Conservation (phyloP, 148 eudicot genomes). For the Nyssa sinensis region DNA sequence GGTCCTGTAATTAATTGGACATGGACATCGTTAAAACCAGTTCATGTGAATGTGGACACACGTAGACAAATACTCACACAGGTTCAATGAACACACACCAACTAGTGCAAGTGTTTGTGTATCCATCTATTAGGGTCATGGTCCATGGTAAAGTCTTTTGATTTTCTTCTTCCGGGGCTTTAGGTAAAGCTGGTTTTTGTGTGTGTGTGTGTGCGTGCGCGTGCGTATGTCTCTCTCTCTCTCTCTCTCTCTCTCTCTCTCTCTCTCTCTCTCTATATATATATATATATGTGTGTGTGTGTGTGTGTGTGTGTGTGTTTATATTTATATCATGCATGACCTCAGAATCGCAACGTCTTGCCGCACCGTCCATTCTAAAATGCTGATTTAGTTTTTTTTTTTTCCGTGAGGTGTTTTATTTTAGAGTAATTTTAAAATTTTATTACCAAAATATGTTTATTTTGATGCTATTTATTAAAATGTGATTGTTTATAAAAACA, state of each 20-base stretch:
- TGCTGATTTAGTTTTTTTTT: neutral
- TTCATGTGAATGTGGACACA: slow-evolving; percentile 1
- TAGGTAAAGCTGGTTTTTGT: no score
- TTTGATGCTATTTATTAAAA: no score
- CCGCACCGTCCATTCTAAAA: neutral
- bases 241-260: no score
- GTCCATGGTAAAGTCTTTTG: neutral
- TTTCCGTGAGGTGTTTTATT: neutral
- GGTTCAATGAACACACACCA: neutral
- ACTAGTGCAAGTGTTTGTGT: neutral
- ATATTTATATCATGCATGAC: neutral
- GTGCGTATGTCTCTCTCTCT: no score
- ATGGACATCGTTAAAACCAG: neutral
- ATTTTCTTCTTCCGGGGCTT: neutral
- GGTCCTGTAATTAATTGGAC: neutral
- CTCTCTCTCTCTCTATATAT: no score
- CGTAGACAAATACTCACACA: neutral
- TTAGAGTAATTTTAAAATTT: neutral
- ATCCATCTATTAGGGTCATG: neutral
- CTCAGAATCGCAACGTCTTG: neutral
- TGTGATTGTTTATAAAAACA: no score
- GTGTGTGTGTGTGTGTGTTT: no score
- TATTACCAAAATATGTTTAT: neutral
- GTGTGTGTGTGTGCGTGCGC: no score
- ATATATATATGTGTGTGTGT: no score